Evolutionary conservation across 192 early-diverging fungal species (phyloP).

Genomic region (Coemansia aciculifera): DNA sequence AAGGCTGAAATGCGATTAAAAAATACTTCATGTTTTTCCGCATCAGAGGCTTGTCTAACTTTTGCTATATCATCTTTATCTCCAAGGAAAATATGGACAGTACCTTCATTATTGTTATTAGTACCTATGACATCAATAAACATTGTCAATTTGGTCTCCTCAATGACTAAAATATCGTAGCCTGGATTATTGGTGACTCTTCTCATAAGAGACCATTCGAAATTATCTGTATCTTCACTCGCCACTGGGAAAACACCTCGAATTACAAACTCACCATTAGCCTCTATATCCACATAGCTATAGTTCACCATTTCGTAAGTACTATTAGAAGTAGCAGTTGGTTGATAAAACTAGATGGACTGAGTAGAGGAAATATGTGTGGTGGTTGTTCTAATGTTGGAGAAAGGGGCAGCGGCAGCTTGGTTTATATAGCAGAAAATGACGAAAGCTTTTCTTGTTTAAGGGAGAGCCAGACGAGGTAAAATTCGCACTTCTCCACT

Average conservation of each 20-base stretch:
- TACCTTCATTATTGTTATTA: not conserved
- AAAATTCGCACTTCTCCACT: not conserved
- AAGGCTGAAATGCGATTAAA: not conserved
- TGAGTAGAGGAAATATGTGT: not conserved
- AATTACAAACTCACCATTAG: too few species aligned
- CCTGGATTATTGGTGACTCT: too few species aligned
- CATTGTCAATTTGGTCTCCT: too few species aligned
- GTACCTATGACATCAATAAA: not conserved
- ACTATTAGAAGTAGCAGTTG: not conserved
- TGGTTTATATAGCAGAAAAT: not conserved
- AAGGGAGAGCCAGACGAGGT: not conserved
- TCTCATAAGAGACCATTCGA: too few species aligned
- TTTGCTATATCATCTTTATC: not conserved
- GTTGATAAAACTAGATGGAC: not conserved
- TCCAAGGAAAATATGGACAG: not conserved
- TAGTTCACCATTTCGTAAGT: not conserved
- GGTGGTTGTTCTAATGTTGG: not conserved
- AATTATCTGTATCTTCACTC: too few species aligned
- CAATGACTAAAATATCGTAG: too few species aligned
- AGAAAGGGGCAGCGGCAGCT: not conserved
- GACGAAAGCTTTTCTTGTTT: not conserved
- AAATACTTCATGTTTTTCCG: not conserved
- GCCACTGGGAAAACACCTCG: too few species aligned
- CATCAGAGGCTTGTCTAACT: not conserved
- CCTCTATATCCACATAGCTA: not conserved